These are phyloP conservation scores for Phialophora expanda DNA, from an alignment of 2,329 filamentous ascomycete species.

Conservation along the genomic window DNA sequence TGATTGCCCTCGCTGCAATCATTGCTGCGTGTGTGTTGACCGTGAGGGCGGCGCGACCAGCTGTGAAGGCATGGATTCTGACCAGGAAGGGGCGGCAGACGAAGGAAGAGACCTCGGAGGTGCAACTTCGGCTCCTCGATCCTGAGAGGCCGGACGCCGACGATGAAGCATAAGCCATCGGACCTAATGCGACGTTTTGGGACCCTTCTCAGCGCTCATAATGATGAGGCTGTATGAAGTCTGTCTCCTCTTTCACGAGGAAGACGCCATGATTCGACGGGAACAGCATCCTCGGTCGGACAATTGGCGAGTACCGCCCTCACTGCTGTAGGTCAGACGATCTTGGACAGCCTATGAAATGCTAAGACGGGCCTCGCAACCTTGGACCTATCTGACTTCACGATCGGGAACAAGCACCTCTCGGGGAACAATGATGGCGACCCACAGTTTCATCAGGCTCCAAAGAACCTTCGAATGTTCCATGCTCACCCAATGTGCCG, in stretches of 20 bases:
- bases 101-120: conserved; percentile 13
- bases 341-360: no score
- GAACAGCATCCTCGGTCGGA: not conserved
- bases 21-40: conserved; percentile 21
- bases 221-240: not conserved
- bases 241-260: not conserved
- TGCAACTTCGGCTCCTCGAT: conserved; percentile 27
- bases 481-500: not conserved
- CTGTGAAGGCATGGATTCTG: conserved; percentile 13
- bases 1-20: conserved; percentile 15
- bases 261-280: not conserved
- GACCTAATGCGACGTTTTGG: not conserved
- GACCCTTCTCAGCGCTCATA: not conserved
- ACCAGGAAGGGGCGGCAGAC: conserved; percentile 6
- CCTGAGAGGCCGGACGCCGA: conserved; percentile 23
- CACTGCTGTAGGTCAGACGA: no score
- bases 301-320: no score
- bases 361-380: no score
- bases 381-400: no score
- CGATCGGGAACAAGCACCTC: no score
- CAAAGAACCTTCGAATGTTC: not conserved
- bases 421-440: no score
- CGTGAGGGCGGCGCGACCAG: conserved; percentile 11
- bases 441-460: no score
- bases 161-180: conserved; percentile 8